These are phyloP conservation scores for Alternaria metachromatica DNA, from an alignment of 2,329 filamentous ascomycete species.

Conservation along the genomic window DNA sequence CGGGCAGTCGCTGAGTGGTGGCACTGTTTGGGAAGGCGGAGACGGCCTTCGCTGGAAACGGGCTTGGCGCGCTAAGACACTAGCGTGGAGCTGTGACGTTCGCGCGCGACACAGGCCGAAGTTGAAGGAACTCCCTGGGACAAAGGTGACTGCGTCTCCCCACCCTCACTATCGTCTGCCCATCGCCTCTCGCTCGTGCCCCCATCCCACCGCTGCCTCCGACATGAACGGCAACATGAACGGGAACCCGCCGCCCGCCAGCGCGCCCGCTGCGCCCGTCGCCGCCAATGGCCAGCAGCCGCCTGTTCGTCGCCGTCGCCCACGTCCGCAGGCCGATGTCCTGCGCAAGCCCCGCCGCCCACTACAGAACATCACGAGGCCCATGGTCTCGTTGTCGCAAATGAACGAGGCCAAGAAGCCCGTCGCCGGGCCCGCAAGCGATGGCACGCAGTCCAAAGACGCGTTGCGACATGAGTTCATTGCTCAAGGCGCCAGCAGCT, in stretches of 20 bases:
- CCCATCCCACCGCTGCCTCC: conserved; percentile 16
- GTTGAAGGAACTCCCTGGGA: conserved; percentile 3
- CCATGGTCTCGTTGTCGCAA: conserved; percentile 41
- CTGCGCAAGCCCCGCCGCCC: conserved; percentile 43
- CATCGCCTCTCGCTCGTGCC: conserved; percentile 32
- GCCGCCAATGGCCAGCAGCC: conserved; percentile 43
- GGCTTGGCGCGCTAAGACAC: conserved; percentile 13
- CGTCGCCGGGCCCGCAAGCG: conserved; percentile 8
- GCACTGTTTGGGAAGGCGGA: conserved; percentile 12
- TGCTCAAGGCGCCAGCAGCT: conserved; percentile 31
- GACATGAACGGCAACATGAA: conserved; percentile 33
- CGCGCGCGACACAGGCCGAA: conserved; percentile 5
- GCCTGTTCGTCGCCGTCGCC: conserved; percentile 40
- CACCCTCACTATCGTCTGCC: conserved; percentile 32
- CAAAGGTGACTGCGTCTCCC: conserved; percentile 14
- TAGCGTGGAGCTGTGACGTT: conserved; percentile 25
- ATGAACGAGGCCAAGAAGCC: conserved; percentile 38
- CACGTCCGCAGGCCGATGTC: conserved; percentile 46
- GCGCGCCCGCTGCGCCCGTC: conserved; percentile 34
- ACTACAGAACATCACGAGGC: conserved; percentile 42
- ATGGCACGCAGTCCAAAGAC: conserved; percentile 25
- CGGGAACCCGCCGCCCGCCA: conserved; percentile 20
- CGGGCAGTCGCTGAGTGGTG: conserved; percentile 6
- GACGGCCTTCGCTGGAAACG: conserved; percentile 4
- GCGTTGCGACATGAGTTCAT: conserved; percentile 37